Percentiles rank a stretch among this genome's conserved stretches.
phyloP scores from a whole-genome alignment of 2,329 filamentous ascomycete species.

The Cytospora paraplurivora region DNA sequence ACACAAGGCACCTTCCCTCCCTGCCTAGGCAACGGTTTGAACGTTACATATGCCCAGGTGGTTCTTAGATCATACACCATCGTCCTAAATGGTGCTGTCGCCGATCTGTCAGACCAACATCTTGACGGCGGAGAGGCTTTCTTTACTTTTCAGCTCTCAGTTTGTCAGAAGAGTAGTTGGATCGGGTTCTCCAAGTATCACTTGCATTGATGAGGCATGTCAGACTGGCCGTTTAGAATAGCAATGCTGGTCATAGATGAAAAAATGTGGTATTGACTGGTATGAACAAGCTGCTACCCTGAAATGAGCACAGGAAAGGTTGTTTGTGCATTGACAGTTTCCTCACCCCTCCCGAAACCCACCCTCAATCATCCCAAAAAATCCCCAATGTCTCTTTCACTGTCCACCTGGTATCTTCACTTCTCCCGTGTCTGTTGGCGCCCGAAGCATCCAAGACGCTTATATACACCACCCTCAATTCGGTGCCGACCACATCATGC shows the following conservation, averaged over 20 bases:
- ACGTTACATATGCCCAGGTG: too few species aligned
- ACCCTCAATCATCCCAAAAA: conserved; percentile 9
- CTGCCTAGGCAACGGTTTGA: too few species aligned
- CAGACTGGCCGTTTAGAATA: neutral
- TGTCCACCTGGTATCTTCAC: conserved; percentile 19
- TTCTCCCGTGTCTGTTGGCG: conserved; percentile 20
- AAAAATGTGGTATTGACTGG: conserved; percentile 21
- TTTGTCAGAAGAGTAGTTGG: too few species aligned
- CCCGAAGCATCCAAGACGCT: conserved; percentile 20
- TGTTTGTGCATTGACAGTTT: conserved; percentile 17
- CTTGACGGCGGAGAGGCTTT: too few species aligned
- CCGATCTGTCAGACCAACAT: too few species aligned
- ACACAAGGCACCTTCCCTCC: too few species aligned
- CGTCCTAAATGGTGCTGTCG: too few species aligned
- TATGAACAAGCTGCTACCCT: conserved; percentile 15
- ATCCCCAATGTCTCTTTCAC: conserved; percentile 5
- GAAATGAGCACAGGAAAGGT: conserved; percentile 19
- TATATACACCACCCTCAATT: conserved; percentile 24
- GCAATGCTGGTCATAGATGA: conserved; percentile 4
- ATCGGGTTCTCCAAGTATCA: too few species aligned
- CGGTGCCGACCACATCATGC: conserved; percentile 23
- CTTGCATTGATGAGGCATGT: too few species aligned
- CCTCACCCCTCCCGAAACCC: conserved; percentile 1
- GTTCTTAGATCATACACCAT: too few species aligned
- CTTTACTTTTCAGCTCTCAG: too few species aligned